A percentile compares a stretch with the other conserved stretches of the same genome.
Evolutionary conservation across 2,329 filamentous ascomycete genomes (phyloP).

Genomic region (Fusarium nodosum): DNA sequence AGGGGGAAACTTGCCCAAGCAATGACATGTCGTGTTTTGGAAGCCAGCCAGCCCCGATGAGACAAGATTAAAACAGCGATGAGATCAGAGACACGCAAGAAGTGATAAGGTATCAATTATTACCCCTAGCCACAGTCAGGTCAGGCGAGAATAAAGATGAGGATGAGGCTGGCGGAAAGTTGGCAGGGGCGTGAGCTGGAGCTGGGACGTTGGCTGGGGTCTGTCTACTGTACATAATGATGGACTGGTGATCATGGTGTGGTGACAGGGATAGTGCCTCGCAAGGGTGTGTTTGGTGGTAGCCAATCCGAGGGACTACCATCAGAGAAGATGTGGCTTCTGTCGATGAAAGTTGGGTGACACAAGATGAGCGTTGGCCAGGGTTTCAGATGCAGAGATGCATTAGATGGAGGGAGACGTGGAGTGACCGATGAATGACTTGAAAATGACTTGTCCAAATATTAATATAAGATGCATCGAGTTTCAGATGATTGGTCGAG

Average conservation of each 20-base stretch:
- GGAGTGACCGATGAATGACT: slow-evolving; percentile 11
- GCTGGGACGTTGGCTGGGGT: background rate
- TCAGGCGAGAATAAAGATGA: slow-evolving; percentile 2
- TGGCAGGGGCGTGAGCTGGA: slow-evolving; percentile 9
- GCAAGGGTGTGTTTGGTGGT: slow-evolving; percentile 8
- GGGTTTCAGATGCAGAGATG: slow-evolving; percentile 6
- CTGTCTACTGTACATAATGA: background rate
- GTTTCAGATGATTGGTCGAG: slow-evolving; percentile 24
- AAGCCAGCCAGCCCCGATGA: background rate
- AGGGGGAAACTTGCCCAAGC: background rate
- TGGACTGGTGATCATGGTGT: slow-evolving; percentile 16
- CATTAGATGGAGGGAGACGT: background rate
- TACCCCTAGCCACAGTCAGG: slow-evolving; percentile 3
- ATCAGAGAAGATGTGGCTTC: slow-evolving; percentile 6
- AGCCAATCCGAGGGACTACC: slow-evolving; percentile 26
- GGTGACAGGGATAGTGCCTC: slow-evolving; percentile 24
- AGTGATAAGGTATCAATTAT: background rate
- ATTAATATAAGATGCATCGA: slow-evolving; percentile 11
- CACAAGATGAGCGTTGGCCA: slow-evolving; percentile 11
- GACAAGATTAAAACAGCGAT: slow-evolving; percentile 1
- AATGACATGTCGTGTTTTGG: slow-evolving; percentile 1
- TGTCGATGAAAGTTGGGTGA: slow-evolving; percentile 3
- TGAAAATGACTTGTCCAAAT: slow-evolving; percentile 10
- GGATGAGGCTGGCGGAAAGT: slow-evolving; percentile 24
- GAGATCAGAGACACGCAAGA: slow-evolving; percentile 4